Percentiles rank a stretch among this genome's conserved stretches.
Conservation (phyloP, 2,329 filamentous ascomycete species). For the Ceratocystis colombiana region DNA sequence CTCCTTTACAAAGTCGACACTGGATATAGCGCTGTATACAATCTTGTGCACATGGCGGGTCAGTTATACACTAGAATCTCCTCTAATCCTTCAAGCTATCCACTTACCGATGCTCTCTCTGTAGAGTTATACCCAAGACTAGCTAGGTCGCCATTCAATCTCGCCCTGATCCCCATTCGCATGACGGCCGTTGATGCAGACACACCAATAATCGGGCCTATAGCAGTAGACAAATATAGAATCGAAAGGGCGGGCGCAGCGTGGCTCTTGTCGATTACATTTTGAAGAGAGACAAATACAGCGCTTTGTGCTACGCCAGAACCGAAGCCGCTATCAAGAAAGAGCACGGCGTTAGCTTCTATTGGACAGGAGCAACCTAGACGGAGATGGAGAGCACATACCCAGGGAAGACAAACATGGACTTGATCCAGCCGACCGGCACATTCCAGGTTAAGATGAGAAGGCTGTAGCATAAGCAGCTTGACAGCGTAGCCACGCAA, state of each 20-base stretch:
- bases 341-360: neutral
- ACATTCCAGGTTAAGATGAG: conserved; percentile 51
- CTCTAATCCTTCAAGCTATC: neutral
- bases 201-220: conserved; percentile 36
- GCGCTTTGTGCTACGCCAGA: conserved; percentile 36
- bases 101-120: conserved; percentile 24
- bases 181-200: conserved; percentile 35
- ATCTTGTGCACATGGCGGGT: conserved; percentile 28
- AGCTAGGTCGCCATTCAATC: conserved; percentile 24
- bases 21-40: conserved; percentile 31
- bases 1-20: conserved; percentile 31
- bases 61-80: neutral
- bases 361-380: neutral
- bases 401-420: conserved; percentile 48
- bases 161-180: conserved; percentile 27
- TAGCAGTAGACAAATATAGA: conserved; percentile 34
- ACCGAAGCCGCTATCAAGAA: conserved; percentile 32
- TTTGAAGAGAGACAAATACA: conserved; percentile 38
- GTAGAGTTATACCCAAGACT: conserved; percentile 24
- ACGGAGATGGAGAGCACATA: neutral
- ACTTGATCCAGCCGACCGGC: conserved; percentile 45
- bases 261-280: conserved; percentile 33
- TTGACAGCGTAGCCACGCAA: conserved; percentile 41
- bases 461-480: conserved; percentile 42
- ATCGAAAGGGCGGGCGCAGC: conserved; percentile 37